A percentile compares a stretch with the other conserved stretches of the same genome.
These are phyloP conservation scores for Chytriomyces confervae DNA, from an alignment of 192 early-diverging fungal genomes.

Conservation along the genomic window DNA sequence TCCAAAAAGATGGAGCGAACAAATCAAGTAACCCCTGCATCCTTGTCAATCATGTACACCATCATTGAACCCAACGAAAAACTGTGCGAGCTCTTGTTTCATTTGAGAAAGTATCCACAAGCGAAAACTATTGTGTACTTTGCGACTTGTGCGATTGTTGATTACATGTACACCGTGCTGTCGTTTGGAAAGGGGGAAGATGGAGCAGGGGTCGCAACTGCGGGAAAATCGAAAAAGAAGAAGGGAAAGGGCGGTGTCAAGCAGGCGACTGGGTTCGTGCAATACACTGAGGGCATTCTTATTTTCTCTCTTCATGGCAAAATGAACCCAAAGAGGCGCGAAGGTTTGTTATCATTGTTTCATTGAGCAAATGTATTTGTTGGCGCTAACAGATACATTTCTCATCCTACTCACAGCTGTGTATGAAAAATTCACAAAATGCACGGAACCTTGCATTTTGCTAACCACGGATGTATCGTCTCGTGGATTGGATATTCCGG, in stretches of 20 bases:
- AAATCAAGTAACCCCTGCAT: slow-evolving; percentile 24
- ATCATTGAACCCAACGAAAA: slow-evolving; percentile 83
- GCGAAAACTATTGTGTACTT: slow-evolving; percentile 94
- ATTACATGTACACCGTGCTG: slow-evolving; percentile 77
- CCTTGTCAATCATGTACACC: slow-evolving; percentile 64
- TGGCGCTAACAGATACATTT: slow-evolving; percentile 19
- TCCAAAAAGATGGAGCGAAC: background rate
- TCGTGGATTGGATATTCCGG: slow-evolving; percentile 93
- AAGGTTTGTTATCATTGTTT: slow-evolving; percentile 28
- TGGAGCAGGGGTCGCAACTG: background rate
- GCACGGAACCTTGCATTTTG: slow-evolving; percentile 76
- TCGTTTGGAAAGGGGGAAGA: background rate
- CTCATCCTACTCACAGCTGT: slow-evolving; percentile 50
- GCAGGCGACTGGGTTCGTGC: background rate
- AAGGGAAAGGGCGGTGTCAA: background rate
- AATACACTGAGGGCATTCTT: slow-evolving; percentile 55
- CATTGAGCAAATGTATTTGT: background rate
- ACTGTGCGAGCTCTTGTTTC: slow-evolving; percentile 71
- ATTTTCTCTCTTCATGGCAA: slow-evolving; percentile 89
- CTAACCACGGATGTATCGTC: slow-evolving; percentile 96
- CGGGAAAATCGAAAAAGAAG: background rate
- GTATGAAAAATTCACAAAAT: slow-evolving; percentile 73
- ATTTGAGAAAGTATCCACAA: slow-evolving; percentile 55
- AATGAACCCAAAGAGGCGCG: slow-evolving; percentile 87
- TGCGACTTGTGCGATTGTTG: slow-evolving; percentile 93